Conservation (phyloP, 202 grass and related monocot species). For the Eragrostis tef region DNA sequence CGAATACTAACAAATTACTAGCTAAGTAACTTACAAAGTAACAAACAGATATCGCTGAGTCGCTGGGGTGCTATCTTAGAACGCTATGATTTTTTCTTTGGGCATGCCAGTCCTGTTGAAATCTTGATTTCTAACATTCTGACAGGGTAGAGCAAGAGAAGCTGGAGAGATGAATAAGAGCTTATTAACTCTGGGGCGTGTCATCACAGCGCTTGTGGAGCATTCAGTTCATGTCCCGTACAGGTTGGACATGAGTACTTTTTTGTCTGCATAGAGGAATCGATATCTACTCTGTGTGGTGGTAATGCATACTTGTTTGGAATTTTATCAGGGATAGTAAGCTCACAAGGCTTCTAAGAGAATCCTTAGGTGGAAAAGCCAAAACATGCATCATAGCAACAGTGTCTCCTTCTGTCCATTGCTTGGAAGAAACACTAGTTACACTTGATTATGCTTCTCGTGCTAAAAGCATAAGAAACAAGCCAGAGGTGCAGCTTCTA, state of each 20-base stretch:
- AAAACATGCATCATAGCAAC: slow-evolving; percentile 97
- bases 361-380: slow-evolving; percentile 94
- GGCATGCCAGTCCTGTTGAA: slow-evolving; percentile 39
- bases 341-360: slow-evolving; percentile 82
- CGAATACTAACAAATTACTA: too few species aligned
- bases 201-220: slow-evolving; percentile 85
- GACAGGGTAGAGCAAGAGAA: slow-evolving; percentile 87
- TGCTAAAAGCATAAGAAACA: slow-evolving; percentile 90
- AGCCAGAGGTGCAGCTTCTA: slow-evolving; percentile 71
- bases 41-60: background rate
- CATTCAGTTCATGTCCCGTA: slow-evolving; percentile 88
- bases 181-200: slow-evolving; percentile 87
- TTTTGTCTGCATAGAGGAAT: background rate
- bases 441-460: slow-evolving; percentile 94
- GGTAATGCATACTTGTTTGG: slow-evolving; percentile 45
- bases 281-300: background rate
- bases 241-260: slow-evolving; percentile 52
- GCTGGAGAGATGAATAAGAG: slow-evolving; percentile 92
- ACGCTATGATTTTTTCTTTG: slow-evolving; percentile 24
- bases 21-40: too few species aligned
- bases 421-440: slow-evolving; percentile 79
- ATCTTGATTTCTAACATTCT: slow-evolving; percentile 47
- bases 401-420: slow-evolving; percentile 73
- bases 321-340: slow-evolving; percentile 83
- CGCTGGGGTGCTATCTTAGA: slow-evolving; percentile 22